Evolutionary conservation across 2,329 filamentous ascomycete genomes (phyloP).

Genomic region (Achaetomium macrosporum): DNA sequence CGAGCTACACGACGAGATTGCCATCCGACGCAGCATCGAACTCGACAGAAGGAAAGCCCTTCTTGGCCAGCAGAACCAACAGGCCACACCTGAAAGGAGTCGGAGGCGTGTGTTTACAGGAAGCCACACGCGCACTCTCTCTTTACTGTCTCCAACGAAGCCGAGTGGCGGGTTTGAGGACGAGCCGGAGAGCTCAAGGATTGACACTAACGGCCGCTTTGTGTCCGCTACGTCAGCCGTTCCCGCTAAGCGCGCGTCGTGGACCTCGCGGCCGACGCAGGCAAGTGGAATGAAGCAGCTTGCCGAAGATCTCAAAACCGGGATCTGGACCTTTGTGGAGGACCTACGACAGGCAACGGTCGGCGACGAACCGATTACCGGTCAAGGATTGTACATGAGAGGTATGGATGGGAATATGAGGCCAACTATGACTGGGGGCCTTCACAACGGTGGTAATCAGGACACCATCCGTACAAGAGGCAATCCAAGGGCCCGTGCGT

Average conservation of each 20-base stretch:
- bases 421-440: conserved; percentile 19
- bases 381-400: conserved; percentile 29
- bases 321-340: conserved; percentile 90
- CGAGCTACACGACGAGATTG: conserved; percentile 30
- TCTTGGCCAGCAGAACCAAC: conserved; percentile 40
- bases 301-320: conserved; percentile 82
- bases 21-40: conserved; percentile 47
- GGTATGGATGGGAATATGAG: conserved; percentile 33
- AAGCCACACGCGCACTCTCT: conserved; percentile 60
- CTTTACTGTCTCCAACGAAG: conserved; percentile 68
- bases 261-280: conserved; percentile 48
- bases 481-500: conserved; percentile 37
- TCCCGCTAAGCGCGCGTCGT: conserved; percentile 52
- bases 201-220: conserved; percentile 29
- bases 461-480: conserved; percentile 43
- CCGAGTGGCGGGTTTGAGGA: conserved; percentile 42
- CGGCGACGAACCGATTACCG: conserved; percentile 78
- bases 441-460: conserved; percentile 32
- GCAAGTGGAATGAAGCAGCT: conserved; percentile 61
- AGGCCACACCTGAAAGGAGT: conserved; percentile 34
- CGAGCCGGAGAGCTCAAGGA: conserved; percentile 38
- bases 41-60: conserved; percentile 68
- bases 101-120: conserved; percentile 64
- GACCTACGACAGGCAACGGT: conserved; percentile 94
- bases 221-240: conserved; percentile 31